A percentile compares a stretch with the other conserved stretches of the same genome.
Evolutionary conservation across 2,329 filamentous ascomycete genomes (phyloP).

Genomic region (Nemania sp.): DNA sequence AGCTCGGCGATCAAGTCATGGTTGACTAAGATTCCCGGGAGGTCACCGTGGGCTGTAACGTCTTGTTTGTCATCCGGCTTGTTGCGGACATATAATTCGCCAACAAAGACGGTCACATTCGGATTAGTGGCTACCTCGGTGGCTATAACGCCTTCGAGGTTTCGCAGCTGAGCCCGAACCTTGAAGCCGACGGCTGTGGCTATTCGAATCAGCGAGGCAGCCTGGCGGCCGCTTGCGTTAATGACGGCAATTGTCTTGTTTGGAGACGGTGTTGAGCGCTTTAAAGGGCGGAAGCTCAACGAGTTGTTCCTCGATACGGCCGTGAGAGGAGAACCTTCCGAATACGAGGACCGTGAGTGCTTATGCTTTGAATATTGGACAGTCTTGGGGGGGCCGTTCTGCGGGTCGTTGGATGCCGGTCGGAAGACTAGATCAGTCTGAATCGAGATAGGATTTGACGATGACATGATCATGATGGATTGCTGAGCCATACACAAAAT

Average conservation of each 20-base stretch:
- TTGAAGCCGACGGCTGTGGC: slow-evolving; percentile 91
- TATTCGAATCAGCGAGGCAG: slow-evolving; percentile 91
- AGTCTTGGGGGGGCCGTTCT: slow-evolving; percentile 37
- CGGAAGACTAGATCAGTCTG: slow-evolving; percentile 41
- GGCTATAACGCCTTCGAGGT: slow-evolving; percentile 83
- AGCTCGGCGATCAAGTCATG: slow-evolving; percentile 73
- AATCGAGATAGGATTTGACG: slow-evolving; percentile 42
- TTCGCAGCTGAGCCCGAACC: slow-evolving; percentile 89
- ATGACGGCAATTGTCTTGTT: slow-evolving; percentile 90
- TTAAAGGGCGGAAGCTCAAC: slow-evolving; percentile 62
- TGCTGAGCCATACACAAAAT: slow-evolving; percentile 5
- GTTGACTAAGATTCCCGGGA: slow-evolving; percentile 69
- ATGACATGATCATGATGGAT: slow-evolving; percentile 33
- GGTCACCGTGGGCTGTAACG: slow-evolving; percentile 71
- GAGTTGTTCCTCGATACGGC: slow-evolving; percentile 61
- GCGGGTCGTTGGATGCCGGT: slow-evolving; percentile 36
- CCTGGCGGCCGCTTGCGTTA: slow-evolving; percentile 94
- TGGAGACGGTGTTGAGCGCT: slow-evolving; percentile 61
- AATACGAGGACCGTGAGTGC: slow-evolving; percentile 65
- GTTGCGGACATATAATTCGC: slow-evolving; percentile 65
- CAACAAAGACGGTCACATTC: slow-evolving; percentile 70
- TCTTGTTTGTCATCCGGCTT: slow-evolving; percentile 58
- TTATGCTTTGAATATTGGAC: slow-evolving; percentile 53
- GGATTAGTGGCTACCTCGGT: slow-evolving; percentile 81
- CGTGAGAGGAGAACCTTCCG: slow-evolving; percentile 59